Evolutionary conservation across 345 rosid species (phyloP).

Genomic region (Anastatica hierochuntica): DNA sequence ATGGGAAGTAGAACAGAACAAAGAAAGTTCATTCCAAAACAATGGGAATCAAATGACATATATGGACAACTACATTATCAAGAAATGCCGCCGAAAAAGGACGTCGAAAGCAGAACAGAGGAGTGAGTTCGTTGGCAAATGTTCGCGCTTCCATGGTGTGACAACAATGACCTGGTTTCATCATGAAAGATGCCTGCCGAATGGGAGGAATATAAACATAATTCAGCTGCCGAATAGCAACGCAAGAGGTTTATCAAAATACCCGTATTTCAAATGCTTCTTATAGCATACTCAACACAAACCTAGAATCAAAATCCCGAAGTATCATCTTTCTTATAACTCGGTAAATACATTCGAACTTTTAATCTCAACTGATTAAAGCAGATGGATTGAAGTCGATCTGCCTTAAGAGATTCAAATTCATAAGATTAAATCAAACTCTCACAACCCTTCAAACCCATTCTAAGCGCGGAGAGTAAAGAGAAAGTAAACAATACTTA

Average conservation of each 20-base stretch:
- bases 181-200: constrained; percentile 10
- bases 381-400: background rate
- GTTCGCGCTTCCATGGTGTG: background rate
- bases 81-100: background rate
- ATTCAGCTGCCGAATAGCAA: background rate
- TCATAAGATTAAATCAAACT: background rate
- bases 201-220: background rate
- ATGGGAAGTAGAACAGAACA: background rate
- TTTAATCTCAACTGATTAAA: background rate
- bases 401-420: background rate
- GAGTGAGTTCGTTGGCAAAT: no score
- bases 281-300: background rate
- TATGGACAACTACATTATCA: background rate
- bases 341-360: background rate
- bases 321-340: background rate
- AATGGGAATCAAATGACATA: background rate
- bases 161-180: background rate
- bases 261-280: background rate
- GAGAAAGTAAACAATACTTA: background rate
- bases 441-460: background rate
- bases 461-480: background rate
- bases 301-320: no score
- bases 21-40: background rate
- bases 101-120: background rate
- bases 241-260: background rate